Conservation (phyloP, 306 rosid species). For the Cyamopsis tetragonoloba region DNA sequence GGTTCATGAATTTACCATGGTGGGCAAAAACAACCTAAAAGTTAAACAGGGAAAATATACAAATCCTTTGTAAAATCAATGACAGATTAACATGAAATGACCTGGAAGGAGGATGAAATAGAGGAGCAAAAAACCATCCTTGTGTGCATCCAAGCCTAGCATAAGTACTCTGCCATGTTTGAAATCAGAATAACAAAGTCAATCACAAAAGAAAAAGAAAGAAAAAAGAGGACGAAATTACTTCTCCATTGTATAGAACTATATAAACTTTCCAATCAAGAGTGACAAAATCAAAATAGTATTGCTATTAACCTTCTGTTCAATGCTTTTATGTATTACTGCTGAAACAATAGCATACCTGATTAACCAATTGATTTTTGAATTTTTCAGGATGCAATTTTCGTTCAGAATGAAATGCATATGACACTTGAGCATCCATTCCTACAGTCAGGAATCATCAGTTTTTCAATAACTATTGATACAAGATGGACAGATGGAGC, state of each 20-base stretch:
- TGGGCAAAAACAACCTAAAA: background rate
- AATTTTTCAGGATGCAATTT: conserved; percentile 92
- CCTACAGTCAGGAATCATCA: conserved; percentile 44
- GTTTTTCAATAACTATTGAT: background rate
- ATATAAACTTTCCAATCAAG: conserved; percentile 13
- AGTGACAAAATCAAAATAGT: background rate
- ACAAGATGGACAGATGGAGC: conserved; percentile 3
- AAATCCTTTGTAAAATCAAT: conserved; percentile 12
- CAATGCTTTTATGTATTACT: background rate
- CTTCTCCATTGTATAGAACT: background rate
- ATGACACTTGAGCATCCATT: conserved; percentile 98
- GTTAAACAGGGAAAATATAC: background rate
- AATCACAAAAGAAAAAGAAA: background rate
- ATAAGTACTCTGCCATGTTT: conserved; percentile 64
- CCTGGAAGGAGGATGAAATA: conserved; percentile 62
- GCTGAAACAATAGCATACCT: conserved; percentile 44
- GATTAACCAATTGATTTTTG: conserved; percentile 81
- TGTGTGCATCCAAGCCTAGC: conserved; percentile 78
- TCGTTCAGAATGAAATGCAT: conserved; percentile 93
- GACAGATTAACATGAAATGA: conserved; percentile 36
- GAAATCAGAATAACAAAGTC: conserved; percentile 17
- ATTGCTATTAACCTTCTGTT: background rate
- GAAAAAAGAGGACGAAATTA: conserved; percentile 8
- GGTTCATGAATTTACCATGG: conserved; percentile 1
- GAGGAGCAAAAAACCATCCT: conserved; percentile 85